These are phyloP conservation scores for Ustilago hordei DNA, from an alignment of 1,284 basidiomycete species.

Conservation along the genomic window DNA sequence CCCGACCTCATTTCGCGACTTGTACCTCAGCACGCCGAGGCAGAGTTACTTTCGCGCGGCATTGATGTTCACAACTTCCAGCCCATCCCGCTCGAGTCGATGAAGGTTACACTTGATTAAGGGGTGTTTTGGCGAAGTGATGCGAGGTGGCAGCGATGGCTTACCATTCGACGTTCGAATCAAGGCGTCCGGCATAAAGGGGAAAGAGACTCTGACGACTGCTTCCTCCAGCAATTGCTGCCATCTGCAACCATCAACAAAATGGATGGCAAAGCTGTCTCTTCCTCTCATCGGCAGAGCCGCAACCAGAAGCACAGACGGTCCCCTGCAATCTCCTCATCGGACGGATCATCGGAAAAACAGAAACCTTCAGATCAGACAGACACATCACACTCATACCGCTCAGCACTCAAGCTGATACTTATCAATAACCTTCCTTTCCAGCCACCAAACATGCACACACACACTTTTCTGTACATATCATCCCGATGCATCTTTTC, in stretches of 20 bases:
- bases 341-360: slow-evolving; percentile 13
- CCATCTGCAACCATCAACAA: background rate
- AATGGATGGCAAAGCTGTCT: slow-evolving; percentile 6
- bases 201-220: background rate
- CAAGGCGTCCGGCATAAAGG: too few relatives aligned
- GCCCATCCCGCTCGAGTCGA: slow-evolving; percentile 69
- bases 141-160: background rate
- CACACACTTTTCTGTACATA: slow-evolving; percentile 21
- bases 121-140: background rate
- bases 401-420: slow-evolving; percentile 4
- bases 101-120: slow-evolving; percentile 69
- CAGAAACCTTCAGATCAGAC: slow-evolving; percentile 10
- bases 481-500: slow-evolving; percentile 27
- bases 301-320: background rate
- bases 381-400: slow-evolving; percentile 1
- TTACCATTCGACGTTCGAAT: background rate
- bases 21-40: slow-evolving; percentile 88
- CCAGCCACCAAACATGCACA: background rate
- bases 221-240: background rate
- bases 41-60: slow-evolving; percentile 84
- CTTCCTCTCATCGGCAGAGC: background rate
- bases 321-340: background rate
- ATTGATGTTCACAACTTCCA: slow-evolving; percentile 89
- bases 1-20: slow-evolving; percentile 92
- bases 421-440: background rate